A percentile compares a stretch with the other conserved stretches of the same genome.
These are phyloP conservation scores for Hamamelis virginiana DNA, from an alignment of 164 flowering plant genomes.

Conservation along the genomic window DNA sequence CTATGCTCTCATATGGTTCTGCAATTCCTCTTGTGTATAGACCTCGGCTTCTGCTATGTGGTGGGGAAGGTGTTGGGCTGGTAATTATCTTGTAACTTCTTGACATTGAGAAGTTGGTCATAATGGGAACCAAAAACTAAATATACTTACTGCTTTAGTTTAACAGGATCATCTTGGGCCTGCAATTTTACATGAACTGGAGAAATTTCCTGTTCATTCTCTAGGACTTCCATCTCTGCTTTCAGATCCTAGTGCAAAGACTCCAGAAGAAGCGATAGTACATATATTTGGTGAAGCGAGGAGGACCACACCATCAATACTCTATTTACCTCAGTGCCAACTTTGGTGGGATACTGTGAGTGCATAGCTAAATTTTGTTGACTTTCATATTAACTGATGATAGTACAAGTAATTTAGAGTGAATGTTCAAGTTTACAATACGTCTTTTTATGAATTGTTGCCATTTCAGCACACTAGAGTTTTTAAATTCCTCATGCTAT, in stretches of 20 bases:
- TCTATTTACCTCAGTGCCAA: constrained; percentile 85
- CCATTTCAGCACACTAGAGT: background rate
- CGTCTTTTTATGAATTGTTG: background rate
- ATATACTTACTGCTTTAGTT: constrained; percentile 66
- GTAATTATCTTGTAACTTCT: constrained; percentile 47
- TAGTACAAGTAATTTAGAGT: background rate
- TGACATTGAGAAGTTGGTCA: constrained; percentile 7
- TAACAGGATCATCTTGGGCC: constrained; percentile 99
- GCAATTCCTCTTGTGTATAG: constrained; percentile 88
- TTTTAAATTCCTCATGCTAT: background rate
- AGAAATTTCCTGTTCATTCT: constrained; percentile 98
- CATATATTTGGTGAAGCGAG: constrained; percentile 98
- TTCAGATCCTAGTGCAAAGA: constrained; percentile 99
- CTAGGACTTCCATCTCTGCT: constrained; percentile 94
- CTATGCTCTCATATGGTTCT: constrained; percentile 81
- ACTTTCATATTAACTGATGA: background rate
- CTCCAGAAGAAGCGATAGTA: constrained; percentile 96
- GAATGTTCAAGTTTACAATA: background rate
- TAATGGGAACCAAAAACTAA: constrained; percentile 23
- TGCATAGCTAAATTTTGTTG: constrained; percentile 8
- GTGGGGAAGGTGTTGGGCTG: constrained; percentile 85
- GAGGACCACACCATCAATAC: constrained; percentile 92
- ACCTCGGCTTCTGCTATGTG: constrained; percentile 85
- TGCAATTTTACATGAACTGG: constrained; percentile 95
- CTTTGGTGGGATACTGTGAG: constrained; percentile 99